phyloP scores from a whole-genome alignment of 106 monocot genomes.

The Dendrobium chrysotoxum region DNA sequence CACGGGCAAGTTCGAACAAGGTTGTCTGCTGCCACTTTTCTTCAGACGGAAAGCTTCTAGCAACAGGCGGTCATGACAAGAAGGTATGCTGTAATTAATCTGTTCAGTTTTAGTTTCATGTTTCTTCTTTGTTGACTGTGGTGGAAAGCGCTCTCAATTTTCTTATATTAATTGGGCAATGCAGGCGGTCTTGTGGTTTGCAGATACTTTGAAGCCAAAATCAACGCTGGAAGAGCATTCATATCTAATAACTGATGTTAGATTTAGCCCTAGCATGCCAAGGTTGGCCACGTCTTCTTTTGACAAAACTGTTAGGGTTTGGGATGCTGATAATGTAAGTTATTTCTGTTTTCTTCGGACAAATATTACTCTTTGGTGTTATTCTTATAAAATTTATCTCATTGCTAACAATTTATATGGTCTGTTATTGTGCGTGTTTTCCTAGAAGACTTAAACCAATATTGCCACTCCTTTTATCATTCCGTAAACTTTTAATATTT shows the following conservation, averaged over 20 bases:
- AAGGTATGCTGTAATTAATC: conserved; percentile 35
- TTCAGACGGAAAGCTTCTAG: conserved; percentile 96
- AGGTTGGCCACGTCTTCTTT: conserved; percentile 84
- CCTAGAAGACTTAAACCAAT: too few species aligned
- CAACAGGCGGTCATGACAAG: conserved; percentile 95
- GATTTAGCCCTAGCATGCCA: conserved; percentile 79
- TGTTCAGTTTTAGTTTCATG: not conserved
- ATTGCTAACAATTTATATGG: too few species aligned
- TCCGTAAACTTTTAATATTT: too few species aligned
- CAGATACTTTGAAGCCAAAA: conserved; percentile 64
- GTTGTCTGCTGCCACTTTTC: conserved; percentile 97
- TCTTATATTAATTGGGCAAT: conserved; percentile 8
- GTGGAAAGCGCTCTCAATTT: not conserved
- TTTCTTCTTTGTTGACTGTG: not conserved
- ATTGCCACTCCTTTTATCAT: too few species aligned
- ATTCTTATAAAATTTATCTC: not conserved
- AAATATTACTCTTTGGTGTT: not conserved
- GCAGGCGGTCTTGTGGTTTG: conserved; percentile 75
- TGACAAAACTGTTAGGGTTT: conserved; percentile 89
- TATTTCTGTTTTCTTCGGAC: not conserved
- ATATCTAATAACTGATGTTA: conserved; percentile 65
- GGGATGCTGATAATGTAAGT: conserved; percentile 95
- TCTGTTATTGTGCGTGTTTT: too few species aligned
- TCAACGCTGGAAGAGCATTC: conserved; percentile 68
- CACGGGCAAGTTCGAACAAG: conserved; percentile 82